Base-by-base conservation (phyloP, 2,329 filamentous ascomycete species). In the Fusarium sp. region DNA sequence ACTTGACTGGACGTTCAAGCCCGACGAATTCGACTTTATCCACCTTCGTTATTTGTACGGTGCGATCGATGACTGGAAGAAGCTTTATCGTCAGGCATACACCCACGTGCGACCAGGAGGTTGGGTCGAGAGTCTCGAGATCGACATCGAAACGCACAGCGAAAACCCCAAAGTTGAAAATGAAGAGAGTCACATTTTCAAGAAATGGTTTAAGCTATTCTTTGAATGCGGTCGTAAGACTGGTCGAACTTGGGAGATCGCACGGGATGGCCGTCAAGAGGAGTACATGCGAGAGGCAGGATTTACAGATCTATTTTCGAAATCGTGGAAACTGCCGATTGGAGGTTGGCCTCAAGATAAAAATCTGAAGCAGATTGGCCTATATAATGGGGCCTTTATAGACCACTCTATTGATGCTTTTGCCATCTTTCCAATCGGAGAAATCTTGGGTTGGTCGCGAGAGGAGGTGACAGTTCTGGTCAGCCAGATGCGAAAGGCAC, bases 11-110 rank as follows among this genome's bases (percentile, higher is more conserved):
- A 81, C 87, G 4, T 77, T 66, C 41, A 37, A 71, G 20, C 76
- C 78, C 5, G 73, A 84, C 48, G 70, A 82, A 66, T 85, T 90
- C 72, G 89, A 91, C 78, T 86, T 87, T 64, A 85, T 92, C 64
- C 89, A 91, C 78, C 85, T 87, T 5, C 84, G 87, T 5, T 62
- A 87, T 71, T 81, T 92, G 73, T 81, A 83, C 10, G 90, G 90
- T 23, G 84, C 85, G 50, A 86, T 91, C 67, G 78, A 82, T 4
- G 85, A 89, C 69, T 92, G 89, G 81, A 80, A 83, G 27, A 79
- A 84, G 18, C 80, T 92, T 13, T 85, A 91, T 66, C 77, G 78
- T 27, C 86, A 88, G 69, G 78, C 85, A 4, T 88, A 81, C 67
- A 79, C 79, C 56, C 84, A 87, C 65, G 78, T 89, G 30, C 86